Evolutionary conservation across 768 basidiomycete species (phyloP).

Genomic region (Calocybe cyanea): DNA sequence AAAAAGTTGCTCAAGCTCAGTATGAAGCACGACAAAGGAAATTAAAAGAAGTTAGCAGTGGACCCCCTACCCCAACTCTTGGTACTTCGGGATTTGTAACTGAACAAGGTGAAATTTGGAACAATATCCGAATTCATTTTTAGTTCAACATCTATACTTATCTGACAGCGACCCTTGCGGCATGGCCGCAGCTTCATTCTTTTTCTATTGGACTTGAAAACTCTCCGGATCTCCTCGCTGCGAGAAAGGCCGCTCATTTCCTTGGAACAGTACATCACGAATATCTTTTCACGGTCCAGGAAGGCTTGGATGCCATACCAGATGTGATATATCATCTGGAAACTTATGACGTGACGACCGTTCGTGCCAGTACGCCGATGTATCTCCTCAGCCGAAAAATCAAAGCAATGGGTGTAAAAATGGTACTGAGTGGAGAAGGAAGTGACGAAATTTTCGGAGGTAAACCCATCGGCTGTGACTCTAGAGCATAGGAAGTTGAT

Average conservation of each 20-base stretch:
- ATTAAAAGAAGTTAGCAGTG: slow-evolving; percentile 48
- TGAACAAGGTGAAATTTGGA: slow-evolving; percentile 47
- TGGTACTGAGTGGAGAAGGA: slow-evolving; percentile 97
- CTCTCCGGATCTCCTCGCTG: slow-evolving; percentile 93
- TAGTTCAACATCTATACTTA: slow-evolving; percentile 4
- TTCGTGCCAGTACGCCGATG: slow-evolving; percentile 98
- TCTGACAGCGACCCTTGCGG: slow-evolving; percentile 60
- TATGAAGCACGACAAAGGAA: slow-evolving; percentile 64
- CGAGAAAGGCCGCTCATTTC: slow-evolving; percentile 88
- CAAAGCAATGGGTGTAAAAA: slow-evolving; percentile 99
- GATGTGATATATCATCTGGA: slow-evolving; percentile 98
- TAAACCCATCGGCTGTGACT: slow-evolving; percentile 22
- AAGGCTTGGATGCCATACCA: slow-evolving; percentile 94
- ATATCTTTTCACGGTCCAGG: slow-evolving; percentile 97
- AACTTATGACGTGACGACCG: slow-evolving; percentile 98
- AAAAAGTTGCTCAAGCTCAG: slow-evolving; percentile 82
- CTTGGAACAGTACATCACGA: slow-evolving; percentile 96
- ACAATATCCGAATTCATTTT: neutral
- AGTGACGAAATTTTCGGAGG: slow-evolving; percentile 98
- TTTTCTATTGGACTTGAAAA: slow-evolving; percentile 95
- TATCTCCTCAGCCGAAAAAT: slow-evolving; percentile 97
- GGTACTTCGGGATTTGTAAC: slow-evolving; percentile 27
- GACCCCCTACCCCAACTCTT: slow-evolving; percentile 50
- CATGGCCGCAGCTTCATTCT: slow-evolving; percentile 97
- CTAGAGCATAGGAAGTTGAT: neutral